Evolutionary conservation across 1,284 basidiomycete genomes (phyloP), one percentile per base, ranked within the genome.

Genomic region (Ustilago cynodontis): DNA sequence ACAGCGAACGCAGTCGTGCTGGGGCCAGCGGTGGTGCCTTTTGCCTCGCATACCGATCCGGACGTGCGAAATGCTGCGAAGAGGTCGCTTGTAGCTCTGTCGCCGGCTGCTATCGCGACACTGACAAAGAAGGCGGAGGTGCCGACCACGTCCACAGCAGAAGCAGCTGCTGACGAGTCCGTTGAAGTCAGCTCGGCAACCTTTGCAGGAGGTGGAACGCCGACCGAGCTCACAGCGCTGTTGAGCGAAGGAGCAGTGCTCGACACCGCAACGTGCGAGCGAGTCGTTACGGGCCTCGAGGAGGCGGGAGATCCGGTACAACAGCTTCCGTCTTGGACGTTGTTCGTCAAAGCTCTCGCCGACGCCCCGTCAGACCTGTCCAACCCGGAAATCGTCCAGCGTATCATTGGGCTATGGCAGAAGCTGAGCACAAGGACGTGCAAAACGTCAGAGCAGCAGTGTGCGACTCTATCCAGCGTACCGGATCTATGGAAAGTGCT

Each of bases 1-100:
- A 28, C 22, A 8, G 10, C 37, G 2, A 68, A 71, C 50, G 49
- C 55, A 22, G 35, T 20, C 9, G 53, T 69, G 11, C 50, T 77
- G 14, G 29, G 41, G 1, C 59, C 65, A 18, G 28, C 29, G 2
- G 59, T 71, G n/a, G 29, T 57, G 18, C 20, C 51, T 2, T 65
- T 77, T 13, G 59, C 31, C 1, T 55, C 74, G 41, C 49, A 61
- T 24, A 59, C 55, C 22, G 74, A 71, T 43, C 64, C 65, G 4
- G 59, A 62, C 16, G 61, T 77, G 6, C 65, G 59, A 9, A 33
- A 35, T 0, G 47, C 43, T 4, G 74, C 69, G 0, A 66, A 53
- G 5, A 28, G 43, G 13, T 20, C 61, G 7, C 24, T 71, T 0
- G 58, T 45, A 5, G 20, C 37, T 1, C 24, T 76, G 24, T 35